Base-by-base conservation (phyloP, 768 basidiomycete species). In the Tricholoma hemisulphureum region DNA sequence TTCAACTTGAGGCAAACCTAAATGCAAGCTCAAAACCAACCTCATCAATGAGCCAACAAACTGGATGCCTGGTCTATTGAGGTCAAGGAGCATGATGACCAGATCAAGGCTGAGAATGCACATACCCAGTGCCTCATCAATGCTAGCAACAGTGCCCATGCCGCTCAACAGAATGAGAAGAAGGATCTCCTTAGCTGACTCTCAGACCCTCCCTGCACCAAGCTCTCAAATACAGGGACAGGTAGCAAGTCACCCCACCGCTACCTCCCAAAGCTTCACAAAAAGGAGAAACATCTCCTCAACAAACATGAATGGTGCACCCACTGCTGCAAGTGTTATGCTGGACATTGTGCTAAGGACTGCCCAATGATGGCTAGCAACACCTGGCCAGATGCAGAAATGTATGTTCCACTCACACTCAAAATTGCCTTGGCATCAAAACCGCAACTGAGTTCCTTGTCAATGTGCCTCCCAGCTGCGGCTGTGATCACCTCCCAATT, bases 271-370 rank as follows among this genome's bases (percentile, higher is more conserved):
- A 58, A 56, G 16, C 58, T 63, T n/a, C 59, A 39, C 1, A 39
- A 56, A 16, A 21, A 28, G 1, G 59, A 64, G 24, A 43, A 57
- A 18, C 18, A n/a, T 24, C 53, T 68, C 6, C 58, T 64, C 41
- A 53, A 58, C 11, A 18, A 62, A 6, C 52, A 63, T 21, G 53
- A 57, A 1, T 63, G 65, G 16, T 67, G 64, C 45, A 55, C 31
- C 31, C n/a, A 43, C 9, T 65, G 66, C 51, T 55, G 60, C 23
- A 24, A 39, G 7, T 62, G 61, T 39, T 61, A 61, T 46, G 48
- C 51, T 6, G 60, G 54, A 23, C 64, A 63, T 31, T 41, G 51
- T 31, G 23, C 39, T 4, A 43, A 43, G 21, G 41, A 43, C 41
- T 43, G 41, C 21, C 41, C 41, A 8, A 43, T 43, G 41, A 43